phyloP scores from a whole-genome alignment of 2,329 filamentous ascomycete species.

The Tolypocladium inflatum region DNA sequence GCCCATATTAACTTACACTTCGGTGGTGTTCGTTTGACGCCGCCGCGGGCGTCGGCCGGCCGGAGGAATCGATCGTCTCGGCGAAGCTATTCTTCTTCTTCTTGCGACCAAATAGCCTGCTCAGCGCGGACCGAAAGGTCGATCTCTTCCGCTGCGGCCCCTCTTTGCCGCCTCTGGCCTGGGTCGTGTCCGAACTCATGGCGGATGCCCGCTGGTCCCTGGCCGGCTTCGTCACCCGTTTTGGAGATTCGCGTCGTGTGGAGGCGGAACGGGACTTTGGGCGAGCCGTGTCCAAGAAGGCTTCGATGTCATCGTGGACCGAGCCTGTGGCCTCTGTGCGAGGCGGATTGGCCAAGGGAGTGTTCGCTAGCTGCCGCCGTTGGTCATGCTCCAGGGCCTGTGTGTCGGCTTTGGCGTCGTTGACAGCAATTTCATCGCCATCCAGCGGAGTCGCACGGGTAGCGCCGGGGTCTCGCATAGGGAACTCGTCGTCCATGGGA shows the following conservation, averaged over 20 bases:
- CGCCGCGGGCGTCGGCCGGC: neutral
- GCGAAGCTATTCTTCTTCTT: conserved; percentile 31
- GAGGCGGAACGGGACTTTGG: neutral
- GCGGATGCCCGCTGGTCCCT: neutral
- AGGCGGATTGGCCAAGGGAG: neutral
- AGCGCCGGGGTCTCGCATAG: conserved; percentile 34
- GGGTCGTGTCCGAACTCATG: conserved; percentile 6
- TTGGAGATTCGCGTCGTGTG: neutral
- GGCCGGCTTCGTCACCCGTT: neutral
- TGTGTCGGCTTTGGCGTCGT: conserved; percentile 4
- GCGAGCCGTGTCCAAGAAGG: neutral
- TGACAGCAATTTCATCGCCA: conserved; percentile 12
- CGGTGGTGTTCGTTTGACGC: conserved; percentile 26
- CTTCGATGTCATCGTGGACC: neutral
- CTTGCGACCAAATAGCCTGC: conserved; percentile 49
- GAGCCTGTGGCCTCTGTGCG: neutral
- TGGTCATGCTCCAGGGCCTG: neutral
- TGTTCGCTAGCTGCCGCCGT: neutral
- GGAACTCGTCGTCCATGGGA: conserved; percentile 42
- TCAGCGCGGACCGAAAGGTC: conserved; percentile 43
- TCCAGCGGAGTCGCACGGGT: conserved; percentile 19
- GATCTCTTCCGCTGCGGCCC: conserved; percentile 47
- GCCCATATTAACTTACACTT: conserved; percentile 32
- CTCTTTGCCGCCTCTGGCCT: conserved; percentile 10
- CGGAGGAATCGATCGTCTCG: neutral